These are phyloP conservation scores for Prunus mira DNA, from an alignment of 306 rosid species.

Conservation along the genomic window DNA sequence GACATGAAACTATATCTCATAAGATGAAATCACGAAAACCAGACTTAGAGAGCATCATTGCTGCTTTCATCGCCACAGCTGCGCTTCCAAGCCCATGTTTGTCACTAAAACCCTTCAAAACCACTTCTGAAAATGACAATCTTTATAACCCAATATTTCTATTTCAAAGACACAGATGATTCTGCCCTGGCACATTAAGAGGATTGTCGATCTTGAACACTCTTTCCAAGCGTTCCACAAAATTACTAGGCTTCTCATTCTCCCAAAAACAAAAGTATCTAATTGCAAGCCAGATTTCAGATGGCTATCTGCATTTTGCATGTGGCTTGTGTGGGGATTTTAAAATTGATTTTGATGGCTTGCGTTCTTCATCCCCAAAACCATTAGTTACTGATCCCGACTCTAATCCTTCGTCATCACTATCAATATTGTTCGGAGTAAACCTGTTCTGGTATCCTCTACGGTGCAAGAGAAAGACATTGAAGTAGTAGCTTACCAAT, in stretches of 20 bases:
- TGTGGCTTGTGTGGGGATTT: slow-evolving; percentile 45
- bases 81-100: slow-evolving; percentile 6
- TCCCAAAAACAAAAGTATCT: not conserved
- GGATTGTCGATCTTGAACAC: no score
- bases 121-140: not conserved
- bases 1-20: slow-evolving; percentile 1
- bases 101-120: not conserved
- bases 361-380: slow-evolving; percentile 38
- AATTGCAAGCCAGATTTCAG: slow-evolving; percentile 2
- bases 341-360: slow-evolving; percentile 36
- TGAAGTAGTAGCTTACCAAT: slow-evolving; percentile 82
- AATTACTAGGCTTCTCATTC: slow-evolving; percentile 19
- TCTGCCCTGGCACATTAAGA: not conserved
- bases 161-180: not conserved
- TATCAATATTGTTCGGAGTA: slow-evolving; percentile 53
- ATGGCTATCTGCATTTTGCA: slow-evolving; percentile 24
- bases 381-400: slow-evolving; percentile 27
- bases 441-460: slow-evolving; percentile 73
- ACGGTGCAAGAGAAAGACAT: slow-evolving; percentile 71
- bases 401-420: slow-evolving; percentile 68
- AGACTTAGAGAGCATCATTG: slow-evolving; percentile 13
- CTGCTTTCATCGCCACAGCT: slow-evolving; percentile 3
- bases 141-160: not conserved
- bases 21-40: slow-evolving; percentile 7
- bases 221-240: slow-evolving; percentile 15